phyloP scores from a whole-genome alignment of 2,329 filamentous ascomycete species.

The Xylariales sp. region DNA sequence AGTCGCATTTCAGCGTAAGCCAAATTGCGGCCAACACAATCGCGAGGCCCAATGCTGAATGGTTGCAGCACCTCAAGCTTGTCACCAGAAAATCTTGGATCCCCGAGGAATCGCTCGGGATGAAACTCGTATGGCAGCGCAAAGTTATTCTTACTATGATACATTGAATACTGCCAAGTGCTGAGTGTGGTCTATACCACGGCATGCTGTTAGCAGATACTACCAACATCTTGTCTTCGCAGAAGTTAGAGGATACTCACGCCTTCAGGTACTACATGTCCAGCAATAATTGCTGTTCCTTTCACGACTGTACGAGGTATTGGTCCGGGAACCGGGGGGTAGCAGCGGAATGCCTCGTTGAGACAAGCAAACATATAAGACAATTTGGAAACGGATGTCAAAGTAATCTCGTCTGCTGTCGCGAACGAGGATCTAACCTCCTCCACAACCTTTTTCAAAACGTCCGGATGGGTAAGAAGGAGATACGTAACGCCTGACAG shows the following conservation, averaged over 20 bases:
- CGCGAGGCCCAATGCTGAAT: not conserved
- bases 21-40: not conserved
- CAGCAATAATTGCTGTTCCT: not conserved
- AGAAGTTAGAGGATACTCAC: not conserved
- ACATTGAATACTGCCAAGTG: not conserved
- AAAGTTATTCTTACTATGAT: not conserved
- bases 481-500: not conserved
- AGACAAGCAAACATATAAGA: not conserved
- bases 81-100: not conserved
- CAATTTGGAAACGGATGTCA: not conserved
- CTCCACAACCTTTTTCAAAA: not conserved
- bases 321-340: not conserved
- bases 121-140: not conserved
- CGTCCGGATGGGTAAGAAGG: not conserved
- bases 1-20: not conserved
- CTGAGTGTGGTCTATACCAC: not conserved
- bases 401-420: not conserved
- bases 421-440: not conserved
- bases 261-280: not conserved
- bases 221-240: too few relatives aligned
- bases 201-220: not conserved
- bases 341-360: not conserved
- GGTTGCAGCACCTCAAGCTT: not conserved
- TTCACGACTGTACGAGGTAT: not conserved
- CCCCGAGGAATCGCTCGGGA: not conserved